phyloP scores from a whole-genome alignment of 768 basidiomycete genomes.

The Daedaleopsis sinensis region DNA sequence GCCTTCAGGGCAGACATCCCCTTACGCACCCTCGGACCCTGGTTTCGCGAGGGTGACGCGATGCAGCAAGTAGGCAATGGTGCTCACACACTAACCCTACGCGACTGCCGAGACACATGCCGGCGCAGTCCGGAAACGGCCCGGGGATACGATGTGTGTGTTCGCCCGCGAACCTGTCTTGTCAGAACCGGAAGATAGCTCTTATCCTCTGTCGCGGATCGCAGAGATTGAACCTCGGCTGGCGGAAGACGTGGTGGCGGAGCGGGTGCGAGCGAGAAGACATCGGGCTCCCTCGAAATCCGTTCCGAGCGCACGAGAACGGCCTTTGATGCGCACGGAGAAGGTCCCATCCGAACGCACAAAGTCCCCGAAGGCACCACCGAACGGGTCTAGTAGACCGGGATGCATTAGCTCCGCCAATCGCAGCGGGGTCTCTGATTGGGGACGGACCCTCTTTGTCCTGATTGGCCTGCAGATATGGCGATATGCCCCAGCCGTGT shows the following conservation, averaged over 20 bases:
- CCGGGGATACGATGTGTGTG: background rate
- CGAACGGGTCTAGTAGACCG: background rate
- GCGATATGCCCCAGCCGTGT: background rate
- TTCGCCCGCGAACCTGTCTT: background rate
- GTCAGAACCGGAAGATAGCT: background rate
- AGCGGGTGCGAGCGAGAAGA: conserved; percentile 2
- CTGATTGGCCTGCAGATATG: background rate
- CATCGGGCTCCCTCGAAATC: conserved; percentile 3
- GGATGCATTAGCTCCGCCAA: background rate
- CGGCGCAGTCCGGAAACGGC: background rate
- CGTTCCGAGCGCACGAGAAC: background rate
- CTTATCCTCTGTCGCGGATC: background rate
- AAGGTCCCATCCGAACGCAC: background rate
- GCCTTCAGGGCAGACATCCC: background rate
- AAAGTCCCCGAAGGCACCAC: background rate
- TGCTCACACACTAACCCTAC: background rate
- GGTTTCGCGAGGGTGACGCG: background rate
- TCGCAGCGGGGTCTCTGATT: conserved; percentile 10
- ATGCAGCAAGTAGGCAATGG: background rate
- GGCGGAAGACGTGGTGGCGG: too few relatives aligned
- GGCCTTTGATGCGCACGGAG: conserved; percentile 4
- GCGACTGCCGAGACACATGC: too few relatives aligned
- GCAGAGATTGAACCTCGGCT: background rate
- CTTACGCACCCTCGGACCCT: background rate
- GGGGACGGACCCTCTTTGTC: conserved; percentile 14